Conservation (phyloP, 805 yeast species). For the Metschnikowia gelsemii region DNA sequence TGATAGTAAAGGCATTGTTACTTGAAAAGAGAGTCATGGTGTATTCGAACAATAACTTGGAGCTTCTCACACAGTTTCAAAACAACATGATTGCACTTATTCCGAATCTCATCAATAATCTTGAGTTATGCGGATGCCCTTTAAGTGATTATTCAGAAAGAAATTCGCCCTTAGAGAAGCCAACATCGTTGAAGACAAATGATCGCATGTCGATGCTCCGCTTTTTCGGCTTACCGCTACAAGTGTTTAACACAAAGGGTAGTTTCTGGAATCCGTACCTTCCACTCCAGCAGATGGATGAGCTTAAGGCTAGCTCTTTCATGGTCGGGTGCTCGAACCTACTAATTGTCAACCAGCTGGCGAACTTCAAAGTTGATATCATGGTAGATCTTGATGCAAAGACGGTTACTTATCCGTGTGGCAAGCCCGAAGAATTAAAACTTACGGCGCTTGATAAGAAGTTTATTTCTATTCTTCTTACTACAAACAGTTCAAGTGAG, state of each 20-base stretch:
- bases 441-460: slow-evolving; percentile 56
- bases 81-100: slow-evolving; percentile 79
- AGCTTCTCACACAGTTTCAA: slow-evolving; percentile 76
- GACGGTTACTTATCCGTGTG: slow-evolving; percentile 45
- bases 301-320: slow-evolving; percentile 64
- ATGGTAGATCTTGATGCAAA: slow-evolving; percentile 68
- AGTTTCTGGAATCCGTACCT: slow-evolving; percentile 90
- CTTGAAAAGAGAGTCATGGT: slow-evolving; percentile 73
- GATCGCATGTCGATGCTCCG: slow-evolving; percentile 73
- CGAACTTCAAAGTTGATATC: slow-evolving; percentile 61
- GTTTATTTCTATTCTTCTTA: slow-evolving; percentile 62
- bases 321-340: slow-evolving; percentile 88
- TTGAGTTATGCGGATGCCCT: slow-evolving; percentile 82
- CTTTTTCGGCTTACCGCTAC: slow-evolving; percentile 86
- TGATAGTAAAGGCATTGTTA: slow-evolving; percentile 72
- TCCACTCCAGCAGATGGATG: slow-evolving; percentile 89
- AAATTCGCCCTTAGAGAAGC: slow-evolving; percentile 48
- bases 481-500: slow-evolving; percentile 37
- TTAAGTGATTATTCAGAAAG: slow-evolving; percentile 52
- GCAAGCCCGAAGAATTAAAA: slow-evolving; percentile 31
- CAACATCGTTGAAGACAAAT: slow-evolving; percentile 70
- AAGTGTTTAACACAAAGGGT: slow-evolving; percentile 74
- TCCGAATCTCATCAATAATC: slow-evolving; percentile 71
- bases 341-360: slow-evolving; percentile 63
- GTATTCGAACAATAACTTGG: slow-evolving; percentile 74